Evolutionary conservation across 2,329 filamentous ascomycete genomes (phyloP).

Genomic region (Didymella lethalis): DNA sequence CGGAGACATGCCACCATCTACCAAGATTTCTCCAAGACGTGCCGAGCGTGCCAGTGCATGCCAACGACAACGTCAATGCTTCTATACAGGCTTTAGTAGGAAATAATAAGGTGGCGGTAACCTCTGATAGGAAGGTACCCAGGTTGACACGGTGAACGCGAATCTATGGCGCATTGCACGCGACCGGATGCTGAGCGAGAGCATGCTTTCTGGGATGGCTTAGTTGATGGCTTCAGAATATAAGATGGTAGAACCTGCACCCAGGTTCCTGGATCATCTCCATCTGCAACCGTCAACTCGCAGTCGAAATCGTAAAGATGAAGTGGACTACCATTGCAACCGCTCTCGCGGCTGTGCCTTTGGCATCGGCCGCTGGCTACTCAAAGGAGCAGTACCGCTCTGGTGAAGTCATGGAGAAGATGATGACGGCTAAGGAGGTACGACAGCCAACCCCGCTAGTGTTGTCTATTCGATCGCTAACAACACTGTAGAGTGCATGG

Average conservation of each 20-base stretch:
- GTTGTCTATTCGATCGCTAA: slow-evolving; percentile 21
- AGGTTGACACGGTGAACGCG: slow-evolving; percentile 14
- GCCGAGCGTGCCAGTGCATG: slow-evolving; percentile 31
- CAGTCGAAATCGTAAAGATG: slow-evolving; percentile 40
- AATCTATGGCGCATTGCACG: slow-evolving; percentile 29
- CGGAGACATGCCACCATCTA: slow-evolving; percentile 6
- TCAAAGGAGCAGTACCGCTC: slow-evolving; percentile 44
- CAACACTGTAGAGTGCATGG: slow-evolving; percentile 36
- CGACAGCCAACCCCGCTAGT: background rate
- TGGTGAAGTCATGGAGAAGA: slow-evolving; percentile 45
- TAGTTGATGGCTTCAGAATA: slow-evolving; percentile 19
- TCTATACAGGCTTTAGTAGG: slow-evolving; percentile 28
- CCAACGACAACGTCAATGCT: slow-evolving; percentile 26
- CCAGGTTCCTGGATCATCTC: slow-evolving; percentile 26
- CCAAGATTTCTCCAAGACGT: slow-evolving; percentile 32
- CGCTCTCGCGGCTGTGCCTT: slow-evolving; percentile 39
- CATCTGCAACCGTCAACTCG: slow-evolving; percentile 33
- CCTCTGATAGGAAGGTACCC: slow-evolving; percentile 48
- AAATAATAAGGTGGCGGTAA: slow-evolving; percentile 44
- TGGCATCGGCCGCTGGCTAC: slow-evolving; percentile 41
- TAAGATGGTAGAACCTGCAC: slow-evolving; percentile 25
- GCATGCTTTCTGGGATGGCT: slow-evolving; percentile 5
- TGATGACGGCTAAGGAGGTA: slow-evolving; percentile 49
- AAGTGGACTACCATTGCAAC: slow-evolving; percentile 44
- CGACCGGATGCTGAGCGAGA: slow-evolving; percentile 22